Conservation (phyloP, 768 basidiomycete species). For the Hygrophorus russula region DNA sequence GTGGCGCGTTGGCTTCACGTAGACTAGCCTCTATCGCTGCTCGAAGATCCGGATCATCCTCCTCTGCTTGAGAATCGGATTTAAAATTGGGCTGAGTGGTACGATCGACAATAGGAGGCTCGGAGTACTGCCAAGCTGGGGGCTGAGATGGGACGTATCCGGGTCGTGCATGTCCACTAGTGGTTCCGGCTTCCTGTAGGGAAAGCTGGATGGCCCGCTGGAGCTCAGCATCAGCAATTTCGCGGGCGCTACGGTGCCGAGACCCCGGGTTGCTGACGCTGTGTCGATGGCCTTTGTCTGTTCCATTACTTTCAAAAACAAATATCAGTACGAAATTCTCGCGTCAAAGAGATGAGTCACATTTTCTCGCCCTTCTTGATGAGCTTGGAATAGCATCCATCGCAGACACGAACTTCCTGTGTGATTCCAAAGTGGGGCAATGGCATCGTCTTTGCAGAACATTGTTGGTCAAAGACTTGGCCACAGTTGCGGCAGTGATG, state of each 20-base stretch:
- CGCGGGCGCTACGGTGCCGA: slow-evolving; percentile 45
- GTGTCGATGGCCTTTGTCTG: slow-evolving; percentile 38
- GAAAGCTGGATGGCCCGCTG: slow-evolving; percentile 91
- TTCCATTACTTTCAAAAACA: neutral
- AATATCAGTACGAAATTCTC: neutral
- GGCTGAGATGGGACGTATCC: slow-evolving; percentile 67
- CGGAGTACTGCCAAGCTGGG: slow-evolving; percentile 46
- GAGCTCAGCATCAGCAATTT: slow-evolving; percentile 74
- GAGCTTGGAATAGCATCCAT: slow-evolving; percentile 76
- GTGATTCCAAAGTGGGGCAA: slow-evolving; percentile 91
- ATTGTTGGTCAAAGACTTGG: slow-evolving; percentile 89
- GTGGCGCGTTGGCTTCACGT: slow-evolving; percentile 70
- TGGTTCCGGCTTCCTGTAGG: slow-evolving; percentile 59
- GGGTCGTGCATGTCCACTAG: slow-evolving; percentile 35
- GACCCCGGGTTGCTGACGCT: slow-evolving; percentile 41
- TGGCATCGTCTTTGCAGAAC: slow-evolving; percentile 74
- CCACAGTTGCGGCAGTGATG: slow-evolving; percentile 99
- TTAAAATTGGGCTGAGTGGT: slow-evolving; percentile 30
- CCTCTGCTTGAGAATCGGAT: slow-evolving; percentile 28
- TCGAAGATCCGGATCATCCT: slow-evolving; percentile 84
- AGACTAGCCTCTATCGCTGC: slow-evolving; percentile 95
- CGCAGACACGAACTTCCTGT: slow-evolving; percentile 90
- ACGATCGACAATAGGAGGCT: slow-evolving; percentile 60
- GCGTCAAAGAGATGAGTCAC: slow-evolving; percentile 22
- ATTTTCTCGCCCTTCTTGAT: slow-evolving; percentile 49